Evolutionary conservation across 1,284 basidiomycete species (phyloP), one percentile per base, ranked within the genome.

Genomic region (Testicularia cyperi): DNA sequence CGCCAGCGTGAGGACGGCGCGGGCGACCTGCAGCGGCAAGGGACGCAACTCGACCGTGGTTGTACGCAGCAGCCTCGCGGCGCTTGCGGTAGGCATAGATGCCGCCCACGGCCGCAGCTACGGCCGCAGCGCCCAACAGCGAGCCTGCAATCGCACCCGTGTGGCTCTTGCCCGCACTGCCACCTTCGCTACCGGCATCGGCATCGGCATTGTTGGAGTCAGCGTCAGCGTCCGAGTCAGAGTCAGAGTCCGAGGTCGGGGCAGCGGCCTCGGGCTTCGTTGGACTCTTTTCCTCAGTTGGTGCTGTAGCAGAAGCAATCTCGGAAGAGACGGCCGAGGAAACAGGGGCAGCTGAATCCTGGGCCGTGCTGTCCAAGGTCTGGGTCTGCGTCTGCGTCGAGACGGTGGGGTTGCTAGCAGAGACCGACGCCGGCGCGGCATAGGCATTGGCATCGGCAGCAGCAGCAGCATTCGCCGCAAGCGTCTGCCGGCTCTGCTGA

Each of bases 61-160:
- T 46, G 43, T 60, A 45, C 2, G 53, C 54, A 14, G 43, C 46
- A 5, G 67, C 62, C 31, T 71, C 52, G 20, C 55, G 45, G 28
- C 72, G 63, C 37, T 73, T 71, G 14, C 56, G 52, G 44, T 65
- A 70, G 24, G 72, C 72, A 40, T 74, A 74, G 40, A 74, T 47
- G 7, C 70, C 68, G 15, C 70, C 72, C 31, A 68, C 29, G 21
- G 61, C 58, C 5, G 68, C 72, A 9, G 65, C 70, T n/a, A 71
- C 38, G 14, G 72, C 72, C 5, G 65, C 65, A 6, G 68, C 72
- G 15, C 72, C 72, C 15, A 74, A 47, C 4, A 74, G 64, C 14
- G 65, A 60, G 20, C 70, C 72, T 18, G 65, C 68, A 26, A 72
- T 69, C 0, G 65, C 70, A 26, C 67, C 68, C 0, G 46, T 54